Evolutionary conservation across 805 yeast species (phyloP).

Genomic region (Schizosaccharomyces cryophilus): DNA sequence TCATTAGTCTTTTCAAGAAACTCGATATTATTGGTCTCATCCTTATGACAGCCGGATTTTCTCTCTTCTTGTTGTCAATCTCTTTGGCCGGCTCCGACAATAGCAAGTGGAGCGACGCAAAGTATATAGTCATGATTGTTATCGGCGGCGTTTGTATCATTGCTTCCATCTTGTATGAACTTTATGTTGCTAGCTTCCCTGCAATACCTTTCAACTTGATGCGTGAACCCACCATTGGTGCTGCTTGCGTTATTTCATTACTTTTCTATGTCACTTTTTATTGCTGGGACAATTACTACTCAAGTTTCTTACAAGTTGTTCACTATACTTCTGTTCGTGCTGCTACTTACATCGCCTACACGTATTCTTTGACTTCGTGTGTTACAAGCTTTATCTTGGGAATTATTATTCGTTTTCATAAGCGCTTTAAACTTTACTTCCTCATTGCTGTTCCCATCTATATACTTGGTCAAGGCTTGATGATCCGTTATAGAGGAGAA

Average conservation of each 20-base stretch:
- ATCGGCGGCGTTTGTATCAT: constrained; percentile 29
- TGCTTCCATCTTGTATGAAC: constrained; percentile 28
- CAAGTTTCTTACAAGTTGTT: constrained; percentile 35
- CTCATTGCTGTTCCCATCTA: constrained; percentile 30
- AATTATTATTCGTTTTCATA: constrained; percentile 24
- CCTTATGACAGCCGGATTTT: constrained; percentile 15
- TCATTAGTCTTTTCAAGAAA: background rate
- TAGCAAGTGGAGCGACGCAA: constrained; percentile 15
- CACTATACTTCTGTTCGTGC: constrained; percentile 28
- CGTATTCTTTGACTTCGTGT: constrained; percentile 6
- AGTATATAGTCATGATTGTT: constrained; percentile 15
- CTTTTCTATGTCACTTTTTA: constrained; percentile 25
- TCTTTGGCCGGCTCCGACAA: constrained; percentile 14
- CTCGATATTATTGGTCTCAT: constrained; percentile 14
- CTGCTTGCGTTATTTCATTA: constrained; percentile 24
- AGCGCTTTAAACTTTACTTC: constrained; percentile 20
- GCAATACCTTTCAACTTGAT: constrained; percentile 28
- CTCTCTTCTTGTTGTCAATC: constrained; percentile 18
- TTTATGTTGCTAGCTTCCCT: constrained; percentile 28
- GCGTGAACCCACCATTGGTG: constrained; percentile 41
- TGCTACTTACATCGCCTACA: constrained; percentile 19
- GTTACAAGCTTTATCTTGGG: constrained; percentile 34
- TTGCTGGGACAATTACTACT: constrained; percentile 14
- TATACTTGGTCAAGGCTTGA: constrained; percentile 30
- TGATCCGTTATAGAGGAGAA: constrained; percentile 27